Evolutionary conservation across 495 filamentous ascomycete genomes (phyloP), one percentile per base, ranked within the genome.

Genomic region (Hypoxylon lienhwacheense): DNA sequence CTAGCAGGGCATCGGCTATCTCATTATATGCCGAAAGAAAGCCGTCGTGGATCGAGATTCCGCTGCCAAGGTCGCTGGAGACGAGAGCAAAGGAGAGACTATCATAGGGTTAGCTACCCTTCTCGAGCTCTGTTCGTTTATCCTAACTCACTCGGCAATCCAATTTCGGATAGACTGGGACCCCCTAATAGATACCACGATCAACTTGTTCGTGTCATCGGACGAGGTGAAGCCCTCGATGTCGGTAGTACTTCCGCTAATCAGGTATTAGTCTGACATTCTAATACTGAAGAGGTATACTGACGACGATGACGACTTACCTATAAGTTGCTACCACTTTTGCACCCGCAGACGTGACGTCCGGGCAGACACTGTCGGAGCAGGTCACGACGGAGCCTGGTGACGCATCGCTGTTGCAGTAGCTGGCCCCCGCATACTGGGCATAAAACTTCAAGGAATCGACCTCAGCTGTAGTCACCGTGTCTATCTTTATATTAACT

Each of bases 161-260:
- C 79, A 91, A 67, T 85, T 91, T 22, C 73, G 72, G 34, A 87
- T 17, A 14, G 81, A 82, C 10, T 74, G 57, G 19, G 79, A 80
- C 52, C 90, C 90, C 21, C 85, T 81, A 73, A 90, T 85, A 11
- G 85, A 77, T 32, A 90, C 67, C 24, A 91, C 78, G 35, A 91
- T 84, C 10, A 81, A 56, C 15, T 74, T 50, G 57, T 81, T 83
- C 20, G 79, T 83, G 16, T 67, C 63, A 68, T 93, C 90, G 15
- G 75, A 69, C 8, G 83, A 84, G n/a, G 91, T 67, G 61, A 84
- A 87, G 25, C 90, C 90, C 8, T 83, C 76, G 10, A 80, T 79
- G 53, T 88, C 86, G 5, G 85, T 81, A 5, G 70, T 35, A 25
- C 73, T 51, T 2, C 79, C 73, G 33, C 81, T 87, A 8, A 24